Evolutionary conservation across 2,329 filamentous ascomycete genomes (phyloP), one percentile per base, ranked within the genome.

Genomic region (Paecilomyces sp.): DNA sequence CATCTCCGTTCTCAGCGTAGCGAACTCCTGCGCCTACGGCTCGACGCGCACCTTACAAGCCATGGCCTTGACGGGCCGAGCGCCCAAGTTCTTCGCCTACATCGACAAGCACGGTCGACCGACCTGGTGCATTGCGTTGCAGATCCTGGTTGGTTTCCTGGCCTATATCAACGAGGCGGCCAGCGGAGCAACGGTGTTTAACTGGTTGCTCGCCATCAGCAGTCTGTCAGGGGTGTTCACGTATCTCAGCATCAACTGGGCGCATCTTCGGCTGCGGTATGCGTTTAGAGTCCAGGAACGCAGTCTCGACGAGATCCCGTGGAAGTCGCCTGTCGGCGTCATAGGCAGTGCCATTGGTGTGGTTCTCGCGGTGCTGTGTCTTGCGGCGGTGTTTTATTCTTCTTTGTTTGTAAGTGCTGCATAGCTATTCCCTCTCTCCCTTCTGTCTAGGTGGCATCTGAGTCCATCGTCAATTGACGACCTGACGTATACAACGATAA

Each of bases 191-290:
- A 71, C 76, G 0, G 81, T 88, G 13, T 87, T 89, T 58, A 79
- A 83, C 63, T 88, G 86, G 86, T 81, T 89, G 1, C 80, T 85
- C 28, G 83, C 86, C 5, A 76, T 88, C 12, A 87, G 85, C 2
- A 86, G 84, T 58, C 79, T 88, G 1, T 82, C 82, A 12, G 80
- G 84, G 25, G 79, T 88, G 53, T 88, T 88, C 71, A 84, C 85
- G 15, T 89, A 86, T 86, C 84, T 80, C 24, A 85, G 82, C 54
- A 87, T 89, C 66, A 87, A 85, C 69, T 70, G 86, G 18, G 80
- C 85, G 2, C 88, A 90, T 66, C 88, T 90, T 68, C 85, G 87
- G 22, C 88, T 88, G 81, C 85, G 86, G 41, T 63, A 68, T 3
- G 86, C 85, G 0, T 88, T 86, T 86, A 72, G 57, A n/a, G 54